Base-by-base conservation (phyloP, 495 filamentous ascomycete genomes). In the Collariella sp. region DNA sequence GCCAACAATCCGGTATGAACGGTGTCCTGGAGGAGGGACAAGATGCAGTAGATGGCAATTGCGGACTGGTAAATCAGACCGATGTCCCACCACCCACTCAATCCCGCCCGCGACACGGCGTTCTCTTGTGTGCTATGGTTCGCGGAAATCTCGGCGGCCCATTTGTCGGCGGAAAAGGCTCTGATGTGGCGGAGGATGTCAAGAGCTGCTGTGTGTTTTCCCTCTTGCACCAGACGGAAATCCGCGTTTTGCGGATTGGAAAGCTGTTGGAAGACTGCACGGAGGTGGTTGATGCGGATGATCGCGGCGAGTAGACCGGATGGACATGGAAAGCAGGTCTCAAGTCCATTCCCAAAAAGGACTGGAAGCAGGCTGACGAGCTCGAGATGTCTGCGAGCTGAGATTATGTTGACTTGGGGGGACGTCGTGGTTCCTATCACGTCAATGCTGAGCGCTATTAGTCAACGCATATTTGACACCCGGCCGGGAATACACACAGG, bases 261-360 rank as follows among this genome's bases (percentile, higher is more conserved):
- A 1, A 7, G 18, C 7, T 7, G 9, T 1, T 18, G 7, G 18
- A 47, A 36, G 6, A 24, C 13, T 1, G 53, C 39, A 6, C 53
- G 53, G 7, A 50, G 53, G 29, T 55, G 53, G 45, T 55, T 55
- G 24, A 55, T 55, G 18, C n/a, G 53, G 38, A 55, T 55, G 46
- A 55, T 36, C 20, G 41, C 44, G 20, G 20, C 15, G 24, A 55
- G 36, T 2, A 55, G 26, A 18, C 41, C 20, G 3, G 53, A 38
- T 0, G 53, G 53, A 29, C 53, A 55, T 5, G 53, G 53, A 16
- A 55, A 49, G 36, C 36, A 34, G 6, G 45, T 55, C 1, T 3
- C 13, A 7, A 55, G 35, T 16, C 53, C 53, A 38, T 55, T 55
- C 16, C 46, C 46, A 19, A 36, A 44, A 18, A 55, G 39, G 18